Percentiles rank a stretch among this genome's conserved stretches.
Conservation (phyloP, 345 rosid genomes). For the Dovyalis caffra region DNA sequence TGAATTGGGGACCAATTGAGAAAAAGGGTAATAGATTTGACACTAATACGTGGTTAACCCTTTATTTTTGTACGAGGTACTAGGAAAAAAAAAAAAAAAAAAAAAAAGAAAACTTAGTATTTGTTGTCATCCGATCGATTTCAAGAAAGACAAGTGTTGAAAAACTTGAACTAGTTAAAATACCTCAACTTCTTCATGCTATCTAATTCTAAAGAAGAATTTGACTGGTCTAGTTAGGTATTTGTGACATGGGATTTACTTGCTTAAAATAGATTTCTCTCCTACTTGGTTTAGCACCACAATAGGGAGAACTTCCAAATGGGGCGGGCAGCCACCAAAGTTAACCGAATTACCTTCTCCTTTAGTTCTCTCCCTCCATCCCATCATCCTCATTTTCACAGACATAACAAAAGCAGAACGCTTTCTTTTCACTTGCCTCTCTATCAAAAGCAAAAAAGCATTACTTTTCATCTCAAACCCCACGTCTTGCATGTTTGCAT, state of each 20-base stretch:
- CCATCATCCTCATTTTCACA: background rate
- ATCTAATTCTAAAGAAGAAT: background rate
- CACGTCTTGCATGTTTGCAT: background rate
- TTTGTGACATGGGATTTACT: background rate
- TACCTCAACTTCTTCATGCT: background rate
- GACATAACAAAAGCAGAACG: background rate
- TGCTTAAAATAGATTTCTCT: constrained; percentile 11
- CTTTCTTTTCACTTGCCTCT: background rate
- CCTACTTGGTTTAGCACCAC: constrained; percentile 17
- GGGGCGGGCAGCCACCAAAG: constrained; percentile 27
- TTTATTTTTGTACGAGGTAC: too few relatives aligned
- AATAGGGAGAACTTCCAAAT: constrained; percentile 3
- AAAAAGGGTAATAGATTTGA: too few relatives aligned
- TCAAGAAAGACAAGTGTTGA: background rate
- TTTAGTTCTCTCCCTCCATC: background rate
- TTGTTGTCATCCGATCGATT: background rate
- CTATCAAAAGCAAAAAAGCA: background rate
- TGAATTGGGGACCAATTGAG: too few relatives aligned
- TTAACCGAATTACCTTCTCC: background rate
- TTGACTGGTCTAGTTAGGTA: background rate
- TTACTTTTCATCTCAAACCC: background rate
- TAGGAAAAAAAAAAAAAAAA: too few relatives aligned
- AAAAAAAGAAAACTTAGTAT: background rate
- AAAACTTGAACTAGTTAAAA: background rate
- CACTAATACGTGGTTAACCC: too few relatives aligned